phyloP scores from a whole-genome alignment of 2,329 filamentous ascomycete species.

The Claviceps fusiformis region DNA sequence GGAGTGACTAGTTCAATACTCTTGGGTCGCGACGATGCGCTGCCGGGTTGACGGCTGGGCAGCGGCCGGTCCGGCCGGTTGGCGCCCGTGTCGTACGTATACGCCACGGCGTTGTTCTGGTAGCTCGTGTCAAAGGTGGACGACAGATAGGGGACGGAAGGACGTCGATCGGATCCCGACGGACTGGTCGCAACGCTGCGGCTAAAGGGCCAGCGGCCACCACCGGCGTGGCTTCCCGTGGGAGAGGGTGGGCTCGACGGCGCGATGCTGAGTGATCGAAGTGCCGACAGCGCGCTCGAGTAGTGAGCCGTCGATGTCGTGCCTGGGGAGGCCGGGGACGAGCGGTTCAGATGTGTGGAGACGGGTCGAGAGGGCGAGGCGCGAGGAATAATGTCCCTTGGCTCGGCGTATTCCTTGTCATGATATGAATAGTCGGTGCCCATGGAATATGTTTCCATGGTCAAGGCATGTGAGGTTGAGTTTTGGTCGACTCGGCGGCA shows the following conservation, averaged over 20 bases:
- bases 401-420: constrained; percentile 33
- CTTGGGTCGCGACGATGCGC: constrained; percentile 42
- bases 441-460: not conserved
- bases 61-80: constrained; percentile 39
- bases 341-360: constrained; percentile 37
- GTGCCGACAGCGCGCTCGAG: constrained; percentile 37
- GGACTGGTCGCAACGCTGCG: constrained; percentile 39
- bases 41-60: constrained; percentile 38
- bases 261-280: constrained; percentile 39
- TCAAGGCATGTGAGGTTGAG: constrained; percentile 17
- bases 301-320: constrained; percentile 16
- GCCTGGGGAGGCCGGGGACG: constrained; percentile 35
- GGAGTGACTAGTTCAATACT: constrained; percentile 53
- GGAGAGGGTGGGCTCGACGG: constrained; percentile 44
- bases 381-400: constrained; percentile 48
- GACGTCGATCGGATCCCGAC: constrained; percentile 34
- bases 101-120: constrained; percentile 21
- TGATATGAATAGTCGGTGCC: constrained; percentile 29
- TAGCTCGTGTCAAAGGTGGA: constrained; percentile 39
- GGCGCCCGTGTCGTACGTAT: constrained; percentile 22
- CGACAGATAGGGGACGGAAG: constrained; percentile 27
- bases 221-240: constrained; percentile 23
- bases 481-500: constrained; percentile 41
- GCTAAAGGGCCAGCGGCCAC: constrained; percentile 40
- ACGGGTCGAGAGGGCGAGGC: constrained; percentile 48